These are phyloP conservation scores for Aureoboletus auriporus DNA, from an alignment of 768 basidiomycete genomes.

Conservation along the genomic window DNA sequence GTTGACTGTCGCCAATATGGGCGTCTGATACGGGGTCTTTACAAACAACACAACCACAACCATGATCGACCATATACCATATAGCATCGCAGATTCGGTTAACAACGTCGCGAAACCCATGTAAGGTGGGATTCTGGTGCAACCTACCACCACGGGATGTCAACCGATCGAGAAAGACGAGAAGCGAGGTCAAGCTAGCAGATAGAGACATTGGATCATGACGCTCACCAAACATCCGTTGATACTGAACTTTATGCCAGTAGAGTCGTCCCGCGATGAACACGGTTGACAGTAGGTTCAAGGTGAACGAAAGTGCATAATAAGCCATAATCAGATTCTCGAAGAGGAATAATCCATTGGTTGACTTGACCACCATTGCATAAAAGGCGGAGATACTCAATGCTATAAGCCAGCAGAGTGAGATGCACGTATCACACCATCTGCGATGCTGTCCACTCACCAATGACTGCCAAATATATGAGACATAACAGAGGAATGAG, in stretches of 20 bases:
- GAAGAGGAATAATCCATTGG: conserved; percentile 18
- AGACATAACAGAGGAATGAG: conserved; percentile 22
- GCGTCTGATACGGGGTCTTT: conserved; percentile 12
- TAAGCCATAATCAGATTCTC: conserved; percentile 20
- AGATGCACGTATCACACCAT: background rate
- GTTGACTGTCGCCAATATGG: conserved; percentile 21
- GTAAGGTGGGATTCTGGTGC: conserved; percentile 16
- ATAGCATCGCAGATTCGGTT: conserved; percentile 24
- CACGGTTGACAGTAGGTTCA: conserved; percentile 21
- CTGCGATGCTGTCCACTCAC: conserved; percentile 7
- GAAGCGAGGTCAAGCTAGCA: background rate
- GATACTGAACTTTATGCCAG: conserved; percentile 20
- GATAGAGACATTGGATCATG: background rate
- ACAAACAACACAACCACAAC: conserved; percentile 21
- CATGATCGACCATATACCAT: conserved; percentile 21
- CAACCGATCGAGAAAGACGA: background rate
- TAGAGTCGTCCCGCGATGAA: conserved; percentile 23
- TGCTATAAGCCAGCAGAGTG: conserved; percentile 3
- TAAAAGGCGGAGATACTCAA: conserved; percentile 19
- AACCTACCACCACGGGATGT: conserved; percentile 6
- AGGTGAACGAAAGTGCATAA: conserved; percentile 21
- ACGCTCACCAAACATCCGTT: conserved; percentile 24
- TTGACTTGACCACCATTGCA: conserved; percentile 10
- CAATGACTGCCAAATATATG: conserved; percentile 22
- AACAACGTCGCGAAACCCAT: conserved; percentile 19